These are phyloP conservation scores for Colletotrichum lentis DNA, from an alignment of 2,329 filamentous ascomycete species.

Conservation along the genomic window DNA sequence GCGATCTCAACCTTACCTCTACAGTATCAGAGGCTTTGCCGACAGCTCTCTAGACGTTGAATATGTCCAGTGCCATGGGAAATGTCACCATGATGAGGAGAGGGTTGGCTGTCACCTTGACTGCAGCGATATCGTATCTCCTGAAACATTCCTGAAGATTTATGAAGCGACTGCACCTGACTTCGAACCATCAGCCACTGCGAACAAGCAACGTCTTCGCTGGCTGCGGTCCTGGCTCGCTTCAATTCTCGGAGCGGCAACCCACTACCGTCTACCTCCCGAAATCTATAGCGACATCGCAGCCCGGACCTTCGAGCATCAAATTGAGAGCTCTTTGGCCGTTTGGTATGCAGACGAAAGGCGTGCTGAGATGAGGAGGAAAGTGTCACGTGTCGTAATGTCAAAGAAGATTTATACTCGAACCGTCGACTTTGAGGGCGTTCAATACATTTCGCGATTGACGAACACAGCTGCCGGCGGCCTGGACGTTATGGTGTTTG, in stretches of 20 bases:
- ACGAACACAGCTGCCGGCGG: conserved; percentile 3
- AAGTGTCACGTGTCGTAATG: neutral
- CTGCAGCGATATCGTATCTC: neutral
- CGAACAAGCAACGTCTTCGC: conserved; percentile 1
- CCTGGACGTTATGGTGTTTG: conserved; percentile 6
- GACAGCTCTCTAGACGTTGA: neutral
- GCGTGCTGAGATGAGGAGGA: neutral
- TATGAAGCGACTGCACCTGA: conserved; percentile 5
- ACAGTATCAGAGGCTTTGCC: conserved; percentile 9
- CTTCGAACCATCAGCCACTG: neutral
- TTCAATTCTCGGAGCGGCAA: conserved; percentile 1
- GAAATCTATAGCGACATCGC: conserved; percentile 14
- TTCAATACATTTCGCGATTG: conserved; percentile 14
- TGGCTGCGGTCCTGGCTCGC: conserved; percentile 6
- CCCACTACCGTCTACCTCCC: conserved; percentile 2
- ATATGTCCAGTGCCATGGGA: conserved; percentile 12
- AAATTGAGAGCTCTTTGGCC: neutral
- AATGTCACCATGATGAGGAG: conserved; percentile 15
- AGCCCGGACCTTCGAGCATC: neutral
- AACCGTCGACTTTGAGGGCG: conserved; percentile 18
- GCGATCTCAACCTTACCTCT: conserved; percentile 6
- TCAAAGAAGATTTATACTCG: conserved; percentile 15
- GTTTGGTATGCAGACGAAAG: neutral
- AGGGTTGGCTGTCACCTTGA: conserved; percentile 18
- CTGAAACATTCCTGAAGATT: neutral